A percentile compares a stretch with the other conserved stretches of the same genome.
Conservation (phyloP, 441 rosid genomes). For the Adansonia grandidieri region DNA sequence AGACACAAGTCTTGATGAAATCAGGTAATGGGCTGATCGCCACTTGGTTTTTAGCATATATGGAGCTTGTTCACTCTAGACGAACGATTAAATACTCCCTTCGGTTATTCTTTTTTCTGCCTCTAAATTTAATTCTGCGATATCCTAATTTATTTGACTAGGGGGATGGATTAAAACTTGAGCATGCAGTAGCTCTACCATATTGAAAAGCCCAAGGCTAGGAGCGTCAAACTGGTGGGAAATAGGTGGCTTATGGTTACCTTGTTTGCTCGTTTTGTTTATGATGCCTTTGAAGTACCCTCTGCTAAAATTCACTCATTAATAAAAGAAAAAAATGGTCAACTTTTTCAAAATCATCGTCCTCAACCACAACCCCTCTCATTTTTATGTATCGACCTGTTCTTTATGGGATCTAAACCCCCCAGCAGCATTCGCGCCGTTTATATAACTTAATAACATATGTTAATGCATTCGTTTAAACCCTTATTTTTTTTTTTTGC, state of each 20-base stretch:
- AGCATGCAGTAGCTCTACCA: not conserved
- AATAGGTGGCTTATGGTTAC: not conserved
- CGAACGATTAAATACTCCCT: not conserved
- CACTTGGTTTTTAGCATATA: not conserved
- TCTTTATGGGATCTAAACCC: not conserved
- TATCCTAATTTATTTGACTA: not conserved
- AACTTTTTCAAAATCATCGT: not conserved
- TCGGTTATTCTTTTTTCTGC: not conserved
- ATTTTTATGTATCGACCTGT: not conserved
- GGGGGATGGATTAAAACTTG: not conserved
- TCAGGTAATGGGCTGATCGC: not conserved
- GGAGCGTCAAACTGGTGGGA: not conserved
- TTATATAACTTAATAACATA: not conserved
- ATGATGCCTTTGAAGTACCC: not conserved
- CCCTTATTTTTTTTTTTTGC: not conserved
- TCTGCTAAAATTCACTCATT: not conserved
- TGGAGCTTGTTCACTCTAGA: constrained; percentile 11
- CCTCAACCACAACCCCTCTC: not conserved
- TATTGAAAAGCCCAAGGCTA: constrained; percentile 3
- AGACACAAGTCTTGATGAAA: not conserved
- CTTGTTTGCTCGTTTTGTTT: not conserved
- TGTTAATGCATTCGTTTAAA: no score
- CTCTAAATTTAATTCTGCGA: not conserved
- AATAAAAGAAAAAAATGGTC: not conserved
- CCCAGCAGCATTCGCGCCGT: not conserved